Conservation (phyloP, 176 grass and related monocot species). For the Bonia amplexicaulis region DNA sequence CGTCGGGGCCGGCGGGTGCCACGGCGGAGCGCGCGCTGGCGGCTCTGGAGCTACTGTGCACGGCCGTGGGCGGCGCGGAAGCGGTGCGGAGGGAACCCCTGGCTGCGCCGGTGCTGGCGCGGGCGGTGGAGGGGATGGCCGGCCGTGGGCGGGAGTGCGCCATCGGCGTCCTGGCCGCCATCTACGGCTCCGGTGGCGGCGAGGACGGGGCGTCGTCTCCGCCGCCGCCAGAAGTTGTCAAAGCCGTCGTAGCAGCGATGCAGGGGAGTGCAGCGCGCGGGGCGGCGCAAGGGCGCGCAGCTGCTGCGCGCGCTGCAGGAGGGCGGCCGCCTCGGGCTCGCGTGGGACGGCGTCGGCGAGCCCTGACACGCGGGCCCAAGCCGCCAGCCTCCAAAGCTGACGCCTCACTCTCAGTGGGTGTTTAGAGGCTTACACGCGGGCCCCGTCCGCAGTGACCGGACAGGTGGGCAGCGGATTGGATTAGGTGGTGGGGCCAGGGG, state of each 20-base stretch:
- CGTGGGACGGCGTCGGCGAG: slow-evolving; percentile 73
- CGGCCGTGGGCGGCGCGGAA: slow-evolving; percentile 45
- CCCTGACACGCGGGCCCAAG: background rate
- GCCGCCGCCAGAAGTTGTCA: slow-evolving; percentile 65
- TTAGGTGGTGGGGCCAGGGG: background rate
- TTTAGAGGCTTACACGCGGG: background rate
- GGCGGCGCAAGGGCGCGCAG: slow-evolving; percentile 78
- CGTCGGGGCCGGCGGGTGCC: slow-evolving; percentile 58
- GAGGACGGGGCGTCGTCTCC: background rate
- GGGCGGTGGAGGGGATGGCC: slow-evolving; percentile 57
- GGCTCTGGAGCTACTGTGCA: slow-evolving; percentile 85
- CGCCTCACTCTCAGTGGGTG: background rate
- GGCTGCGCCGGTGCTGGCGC: slow-evolving; percentile 40
- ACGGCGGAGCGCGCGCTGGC: slow-evolving; percentile 86
- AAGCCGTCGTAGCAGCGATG: slow-evolving; percentile 76
- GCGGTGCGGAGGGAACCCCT: slow-evolving; percentile 47
- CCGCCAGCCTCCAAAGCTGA: background rate
- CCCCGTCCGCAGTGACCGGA: background rate
- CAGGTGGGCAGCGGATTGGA: background rate
- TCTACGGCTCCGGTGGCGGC: slow-evolving; percentile 33
- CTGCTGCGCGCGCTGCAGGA: slow-evolving; percentile 74
- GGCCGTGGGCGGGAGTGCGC: slow-evolving; percentile 77
- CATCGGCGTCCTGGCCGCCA: slow-evolving; percentile 74
- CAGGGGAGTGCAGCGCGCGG: slow-evolving; percentile 81
- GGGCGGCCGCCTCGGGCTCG: slow-evolving; percentile 65